phyloP scores from a whole-genome alignment of 345 rosid genomes.

The Aethionema arabicum region DNA sequence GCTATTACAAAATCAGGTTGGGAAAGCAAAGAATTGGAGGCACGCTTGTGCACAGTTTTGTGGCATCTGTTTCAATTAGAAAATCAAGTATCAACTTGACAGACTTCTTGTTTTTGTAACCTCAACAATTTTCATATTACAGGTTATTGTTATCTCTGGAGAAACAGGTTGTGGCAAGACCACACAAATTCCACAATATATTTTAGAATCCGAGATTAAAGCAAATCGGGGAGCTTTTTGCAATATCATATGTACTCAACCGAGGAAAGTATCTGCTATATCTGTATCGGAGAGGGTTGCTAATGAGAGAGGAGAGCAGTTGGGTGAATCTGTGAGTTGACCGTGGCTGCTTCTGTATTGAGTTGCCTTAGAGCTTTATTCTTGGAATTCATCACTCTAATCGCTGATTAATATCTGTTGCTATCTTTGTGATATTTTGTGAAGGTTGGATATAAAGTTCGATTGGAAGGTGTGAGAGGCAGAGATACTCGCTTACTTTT shows the following conservation, averaged over 20 bases:
- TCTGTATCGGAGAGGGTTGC: slow-evolving; percentile 96
- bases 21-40: slow-evolving; percentile 12
- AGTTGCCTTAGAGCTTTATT: slow-evolving; percentile 22
- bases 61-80: slow-evolving; percentile 19
- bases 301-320: slow-evolving; percentile 85
- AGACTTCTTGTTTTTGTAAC: slow-evolving; percentile 15
- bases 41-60: slow-evolving; percentile 9
- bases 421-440: slow-evolving; percentile 21
- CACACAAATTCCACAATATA: slow-evolving; percentile 93
- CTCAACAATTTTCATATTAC: slow-evolving; percentile 24
- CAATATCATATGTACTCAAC: slow-evolving; percentile 93
- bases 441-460: slow-evolving; percentile 94
- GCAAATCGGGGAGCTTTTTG: slow-evolving; percentile 71
- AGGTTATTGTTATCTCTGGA: slow-evolving; percentile 87
- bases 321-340: slow-evolving; percentile 91
- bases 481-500: slow-evolving; percentile 86
- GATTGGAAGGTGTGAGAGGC: slow-evolving; percentile 89
- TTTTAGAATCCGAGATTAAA: slow-evolving; percentile 75
- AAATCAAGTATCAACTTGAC: neutral
- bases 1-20: slow-evolving; percentile 74
- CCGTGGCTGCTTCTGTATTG: slow-evolving; percentile 21
- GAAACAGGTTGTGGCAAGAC: slow-evolving; percentile 99
- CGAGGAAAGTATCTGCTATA: slow-evolving; percentile 88
- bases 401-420: slow-evolving; percentile 24
- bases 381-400: slow-evolving; percentile 15